Evolutionary conservation across 2,329 filamentous ascomycete genomes (phyloP).

Genomic region (Sarocladium strictum): DNA sequence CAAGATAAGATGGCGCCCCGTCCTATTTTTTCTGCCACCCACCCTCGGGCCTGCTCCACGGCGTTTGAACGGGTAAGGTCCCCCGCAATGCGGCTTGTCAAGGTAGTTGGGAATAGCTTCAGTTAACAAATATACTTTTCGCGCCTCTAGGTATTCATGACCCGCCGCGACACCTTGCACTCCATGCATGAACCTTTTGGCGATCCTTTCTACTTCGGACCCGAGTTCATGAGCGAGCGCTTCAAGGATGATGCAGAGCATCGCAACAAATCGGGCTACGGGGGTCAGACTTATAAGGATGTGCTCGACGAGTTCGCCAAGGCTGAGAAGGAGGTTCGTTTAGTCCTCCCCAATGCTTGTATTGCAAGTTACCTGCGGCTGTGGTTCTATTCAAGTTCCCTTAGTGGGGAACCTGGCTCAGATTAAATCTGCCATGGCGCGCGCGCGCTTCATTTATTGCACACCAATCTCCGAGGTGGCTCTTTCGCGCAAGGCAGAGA

Average conservation of each 20-base stretch:
- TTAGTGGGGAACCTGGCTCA: neutral
- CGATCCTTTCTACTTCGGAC: slow-evolving; percentile 93
- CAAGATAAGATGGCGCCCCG: slow-evolving; percentile 59
- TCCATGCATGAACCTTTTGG: slow-evolving; percentile 96
- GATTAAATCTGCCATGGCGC: neutral
- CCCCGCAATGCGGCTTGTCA: neutral
- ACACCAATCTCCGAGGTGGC: too few relatives aligned
- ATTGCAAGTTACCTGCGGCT: slow-evolving; percentile 10
- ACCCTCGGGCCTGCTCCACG: slow-evolving; percentile 91
- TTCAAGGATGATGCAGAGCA: slow-evolving; percentile 62
- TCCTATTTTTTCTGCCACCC: slow-evolving; percentile 86
- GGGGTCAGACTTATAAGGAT: slow-evolving; percentile 64
- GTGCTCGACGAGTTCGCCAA: slow-evolving; percentile 71
- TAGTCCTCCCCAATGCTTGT: slow-evolving; percentile 17
- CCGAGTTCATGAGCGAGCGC: slow-evolving; percentile 75
- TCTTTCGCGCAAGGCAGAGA: too few relatives aligned
- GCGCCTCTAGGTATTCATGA: slow-evolving; percentile 81
- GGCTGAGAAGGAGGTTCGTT: slow-evolving; percentile 66
- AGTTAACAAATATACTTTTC: neutral
- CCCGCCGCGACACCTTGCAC: slow-evolving; percentile 70
- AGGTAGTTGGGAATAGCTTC: neutral
- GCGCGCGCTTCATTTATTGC: too few relatives aligned
- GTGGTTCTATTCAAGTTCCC: neutral
- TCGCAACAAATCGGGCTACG: slow-evolving; percentile 58
- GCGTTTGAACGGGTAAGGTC: slow-evolving; percentile 80